Percentiles rank a stretch among this genome's conserved stretches.
Conservation (phyloP, 1,139 yeast genomes). For the Oligophagozyma castellii region DNA sequence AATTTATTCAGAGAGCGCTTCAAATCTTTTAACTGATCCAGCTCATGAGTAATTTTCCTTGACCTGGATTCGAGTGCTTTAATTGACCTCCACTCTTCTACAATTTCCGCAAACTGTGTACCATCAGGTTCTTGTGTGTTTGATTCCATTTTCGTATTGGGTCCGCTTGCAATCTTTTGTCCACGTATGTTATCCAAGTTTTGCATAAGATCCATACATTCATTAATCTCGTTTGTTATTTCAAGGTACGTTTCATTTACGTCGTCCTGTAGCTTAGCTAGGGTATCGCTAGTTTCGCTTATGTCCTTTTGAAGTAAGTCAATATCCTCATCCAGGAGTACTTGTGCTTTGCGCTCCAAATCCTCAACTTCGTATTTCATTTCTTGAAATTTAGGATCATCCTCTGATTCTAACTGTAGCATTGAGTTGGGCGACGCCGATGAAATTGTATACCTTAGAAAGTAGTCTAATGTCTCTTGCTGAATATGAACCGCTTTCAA, state of each 20-base stretch:
- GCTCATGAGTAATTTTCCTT: slow-evolving; percentile 2
- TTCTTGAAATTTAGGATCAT: slow-evolving; percentile 12
- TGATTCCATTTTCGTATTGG: slow-evolving; percentile 5
- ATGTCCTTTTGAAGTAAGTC: slow-evolving; percentile 11
- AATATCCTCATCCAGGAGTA: slow-evolving; percentile 8
- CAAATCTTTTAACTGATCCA: not conserved
- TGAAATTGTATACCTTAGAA: slow-evolving; percentile 19
- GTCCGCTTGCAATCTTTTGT: slow-evolving; percentile 3
- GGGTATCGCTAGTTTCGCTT: slow-evolving; percentile 6
- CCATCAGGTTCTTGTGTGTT: slow-evolving; percentile 1
- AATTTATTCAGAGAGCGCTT: not conserved
- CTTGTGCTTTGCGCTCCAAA: slow-evolving; percentile 9
- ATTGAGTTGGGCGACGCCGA: slow-evolving; percentile 10
- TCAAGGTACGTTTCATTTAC: slow-evolving; percentile 16
- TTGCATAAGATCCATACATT: slow-evolving; percentile 14
- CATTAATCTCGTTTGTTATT: slow-evolving; percentile 14
- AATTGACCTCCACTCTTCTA: slow-evolving; percentile 5
- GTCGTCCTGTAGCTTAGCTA: slow-evolving; percentile 12
- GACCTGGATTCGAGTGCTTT: slow-evolving; percentile 2
- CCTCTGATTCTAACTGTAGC: slow-evolving; percentile 10
- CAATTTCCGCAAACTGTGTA: slow-evolving; percentile 2
- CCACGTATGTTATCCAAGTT: slow-evolving; percentile 12
- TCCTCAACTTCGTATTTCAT: slow-evolving; percentile 11
- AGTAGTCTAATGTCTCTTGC: slow-evolving; percentile 22
- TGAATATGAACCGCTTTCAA: slow-evolving; percentile 19